Conservation (phyloP, 1,139 yeast genomes). For the Magnusiomyces sp. region DNA sequence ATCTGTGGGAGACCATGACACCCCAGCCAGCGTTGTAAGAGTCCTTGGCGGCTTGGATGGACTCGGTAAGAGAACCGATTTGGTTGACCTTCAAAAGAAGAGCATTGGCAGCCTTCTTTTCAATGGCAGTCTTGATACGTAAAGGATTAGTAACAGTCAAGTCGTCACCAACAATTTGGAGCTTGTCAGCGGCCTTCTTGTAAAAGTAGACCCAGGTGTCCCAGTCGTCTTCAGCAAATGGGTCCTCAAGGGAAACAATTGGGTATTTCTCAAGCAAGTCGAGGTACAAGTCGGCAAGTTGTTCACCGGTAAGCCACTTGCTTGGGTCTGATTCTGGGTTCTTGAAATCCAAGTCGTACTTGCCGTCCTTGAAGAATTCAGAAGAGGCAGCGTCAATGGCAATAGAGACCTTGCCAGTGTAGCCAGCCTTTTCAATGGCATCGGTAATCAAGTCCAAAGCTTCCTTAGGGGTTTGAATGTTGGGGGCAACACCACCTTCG, state of each 20-base stretch:
- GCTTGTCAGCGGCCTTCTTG: constrained; percentile 50
- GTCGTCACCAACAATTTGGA: constrained; percentile 94
- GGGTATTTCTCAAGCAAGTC: constrained; percentile 80
- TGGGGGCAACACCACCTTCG: constrained; percentile 99
- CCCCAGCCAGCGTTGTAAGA: constrained; percentile 93
- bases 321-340: constrained; percentile 82
- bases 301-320: constrained; percentile 81
- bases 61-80: constrained; percentile 84
- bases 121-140: constrained; percentile 90
- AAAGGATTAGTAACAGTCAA: constrained; percentile 95
- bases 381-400: constrained; percentile 95
- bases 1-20: constrained; percentile 96
- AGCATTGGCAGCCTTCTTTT: constrained; percentile 88
- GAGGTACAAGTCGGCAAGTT: constrained; percentile 77
- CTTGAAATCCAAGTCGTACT: constrained; percentile 95
- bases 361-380: constrained; percentile 92
- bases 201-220: constrained; percentile 88
- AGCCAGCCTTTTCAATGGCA: constrained; percentile 87
- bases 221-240: constrained; percentile 99
- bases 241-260: constrained; percentile 95
- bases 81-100: constrained; percentile 87
- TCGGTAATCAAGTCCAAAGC: constrained; percentile 85
- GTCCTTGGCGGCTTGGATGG: constrained; percentile 87
- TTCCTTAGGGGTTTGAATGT: constrained; percentile 84
- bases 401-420: constrained; percentile 80